Conservation (phyloP, 106 monocot genomes). For the Dendrobium catenatum region DNA sequence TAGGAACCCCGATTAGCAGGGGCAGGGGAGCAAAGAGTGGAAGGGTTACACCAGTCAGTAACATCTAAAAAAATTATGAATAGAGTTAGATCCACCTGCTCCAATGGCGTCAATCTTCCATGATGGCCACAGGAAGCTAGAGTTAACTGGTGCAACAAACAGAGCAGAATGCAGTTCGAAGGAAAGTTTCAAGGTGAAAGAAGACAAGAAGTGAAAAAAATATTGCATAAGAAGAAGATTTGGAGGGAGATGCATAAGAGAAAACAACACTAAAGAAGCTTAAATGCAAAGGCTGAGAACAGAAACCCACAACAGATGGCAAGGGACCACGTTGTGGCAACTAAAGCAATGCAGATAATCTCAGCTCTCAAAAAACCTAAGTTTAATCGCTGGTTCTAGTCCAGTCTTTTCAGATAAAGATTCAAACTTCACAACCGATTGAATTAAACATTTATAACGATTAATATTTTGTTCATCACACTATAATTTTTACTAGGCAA, state of each 20-base stretch:
- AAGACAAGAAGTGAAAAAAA: no score
- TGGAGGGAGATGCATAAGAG: neutral
- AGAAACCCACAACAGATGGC: neutral
- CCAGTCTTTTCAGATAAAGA: neutral
- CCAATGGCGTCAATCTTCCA: neutral
- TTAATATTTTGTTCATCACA: neutral
- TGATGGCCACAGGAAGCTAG: neutral
- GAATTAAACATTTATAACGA: neutral
- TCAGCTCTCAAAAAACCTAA: neutral
- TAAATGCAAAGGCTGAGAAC: neutral
- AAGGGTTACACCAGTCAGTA: neutral
- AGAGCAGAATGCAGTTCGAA: neutral
- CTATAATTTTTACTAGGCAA: neutral
- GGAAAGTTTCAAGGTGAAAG: neutral
- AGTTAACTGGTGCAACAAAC: neutral
- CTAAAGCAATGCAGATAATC: neutral
- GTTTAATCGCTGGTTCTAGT: neutral
- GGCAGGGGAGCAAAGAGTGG: neutral
- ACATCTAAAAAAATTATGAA: neutral
- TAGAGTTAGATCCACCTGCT: neutral
- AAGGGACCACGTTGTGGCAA: neutral
- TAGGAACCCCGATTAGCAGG: neutral
- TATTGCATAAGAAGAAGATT: neutral
- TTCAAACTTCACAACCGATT: neutral
- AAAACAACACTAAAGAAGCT: neutral